Evolutionary conservation across 139 green algal species (phyloP).

Genomic region (Parachlorella kessleri): DNA sequence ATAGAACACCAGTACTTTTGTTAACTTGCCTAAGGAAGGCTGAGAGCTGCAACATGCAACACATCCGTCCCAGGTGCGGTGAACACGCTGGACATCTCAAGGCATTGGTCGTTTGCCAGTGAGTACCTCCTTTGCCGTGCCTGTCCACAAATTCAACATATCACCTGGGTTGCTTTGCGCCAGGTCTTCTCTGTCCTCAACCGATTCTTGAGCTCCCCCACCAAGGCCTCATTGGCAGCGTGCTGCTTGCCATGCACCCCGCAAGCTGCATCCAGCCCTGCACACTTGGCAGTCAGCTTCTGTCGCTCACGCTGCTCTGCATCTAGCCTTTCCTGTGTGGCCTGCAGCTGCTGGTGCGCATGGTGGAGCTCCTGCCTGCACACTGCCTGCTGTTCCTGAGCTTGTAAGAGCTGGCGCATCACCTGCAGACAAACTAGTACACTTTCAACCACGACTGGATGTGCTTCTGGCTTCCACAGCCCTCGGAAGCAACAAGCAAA

Average conservation of each 20-base stretch:
- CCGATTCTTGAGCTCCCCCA: background rate
- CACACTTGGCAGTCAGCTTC: background rate
- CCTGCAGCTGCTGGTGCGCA: conserved; percentile 11
- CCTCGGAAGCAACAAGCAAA: no score
- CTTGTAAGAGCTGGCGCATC: background rate
- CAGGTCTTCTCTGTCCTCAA: conserved; percentile 1
- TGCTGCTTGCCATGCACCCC: background rate
- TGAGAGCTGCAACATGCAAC: no score
- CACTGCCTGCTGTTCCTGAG: background rate
- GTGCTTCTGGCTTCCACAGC: no score
- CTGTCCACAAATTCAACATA: no score
- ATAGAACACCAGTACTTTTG: no score
- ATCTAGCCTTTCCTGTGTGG: background rate
- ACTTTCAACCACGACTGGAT: no score
- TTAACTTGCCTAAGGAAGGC: no score
- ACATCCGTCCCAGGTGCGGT: no score
- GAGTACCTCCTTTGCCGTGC: no score
- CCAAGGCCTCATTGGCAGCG: background rate
- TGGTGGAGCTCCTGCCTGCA: background rate
- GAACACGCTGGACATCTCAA: no score
- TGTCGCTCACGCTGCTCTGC: background rate
- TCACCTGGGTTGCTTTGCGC: conserved; percentile 7
- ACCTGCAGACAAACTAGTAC: background rate
- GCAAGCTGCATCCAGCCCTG: background rate
- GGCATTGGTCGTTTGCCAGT: no score